Conservation (phyloP, 2,329 filamentous ascomycete genomes). For the Claviceps sp. region DNA sequence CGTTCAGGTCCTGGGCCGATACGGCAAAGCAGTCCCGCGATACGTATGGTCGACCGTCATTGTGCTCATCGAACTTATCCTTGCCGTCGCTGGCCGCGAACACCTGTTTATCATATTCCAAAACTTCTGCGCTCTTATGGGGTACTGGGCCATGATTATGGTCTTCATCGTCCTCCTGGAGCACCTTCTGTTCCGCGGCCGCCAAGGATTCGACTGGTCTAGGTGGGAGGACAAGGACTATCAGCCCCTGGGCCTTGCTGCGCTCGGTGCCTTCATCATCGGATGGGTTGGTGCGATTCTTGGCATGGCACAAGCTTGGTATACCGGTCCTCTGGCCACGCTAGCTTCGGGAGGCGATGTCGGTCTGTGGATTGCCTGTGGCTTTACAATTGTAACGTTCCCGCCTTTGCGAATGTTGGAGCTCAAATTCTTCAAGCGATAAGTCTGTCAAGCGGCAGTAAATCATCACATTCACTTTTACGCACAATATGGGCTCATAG, state of each 20-base stretch:
- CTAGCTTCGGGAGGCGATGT: constrained; percentile 35
- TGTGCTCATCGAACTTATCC: constrained; percentile 40
- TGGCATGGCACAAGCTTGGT: constrained; percentile 46
- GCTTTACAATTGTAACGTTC: constrained; percentile 40
- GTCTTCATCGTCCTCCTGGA: constrained; percentile 33
- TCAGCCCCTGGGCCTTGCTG: constrained; percentile 30
- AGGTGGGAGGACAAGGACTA: constrained; percentile 32
- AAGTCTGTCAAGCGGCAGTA: background rate
- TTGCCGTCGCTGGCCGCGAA: constrained; percentile 38
- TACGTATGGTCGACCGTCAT: constrained; percentile 40
- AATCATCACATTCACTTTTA: no score
- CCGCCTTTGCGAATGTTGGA: constrained; percentile 16
- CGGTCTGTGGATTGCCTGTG: constrained; percentile 48
- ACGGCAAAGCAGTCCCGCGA: constrained; percentile 37
- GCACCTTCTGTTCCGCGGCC: constrained; percentile 28
- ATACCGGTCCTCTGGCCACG: constrained; percentile 40
- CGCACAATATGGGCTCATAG: no score
- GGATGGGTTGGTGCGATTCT: constrained; percentile 39
- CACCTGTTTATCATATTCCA: constrained; percentile 39
- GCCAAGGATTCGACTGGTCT: constrained; percentile 27
- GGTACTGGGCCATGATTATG: constrained; percentile 41
- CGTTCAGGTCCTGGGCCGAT: constrained; percentile 44
- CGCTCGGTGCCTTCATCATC: constrained; percentile 28
- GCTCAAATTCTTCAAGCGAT: constrained; percentile 15
- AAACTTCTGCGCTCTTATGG: constrained; percentile 40